These are phyloP conservation scores for Mrakia hoshinonis DNA, from an alignment of 768 basidiomycete species.

Conservation along the genomic window DNA sequence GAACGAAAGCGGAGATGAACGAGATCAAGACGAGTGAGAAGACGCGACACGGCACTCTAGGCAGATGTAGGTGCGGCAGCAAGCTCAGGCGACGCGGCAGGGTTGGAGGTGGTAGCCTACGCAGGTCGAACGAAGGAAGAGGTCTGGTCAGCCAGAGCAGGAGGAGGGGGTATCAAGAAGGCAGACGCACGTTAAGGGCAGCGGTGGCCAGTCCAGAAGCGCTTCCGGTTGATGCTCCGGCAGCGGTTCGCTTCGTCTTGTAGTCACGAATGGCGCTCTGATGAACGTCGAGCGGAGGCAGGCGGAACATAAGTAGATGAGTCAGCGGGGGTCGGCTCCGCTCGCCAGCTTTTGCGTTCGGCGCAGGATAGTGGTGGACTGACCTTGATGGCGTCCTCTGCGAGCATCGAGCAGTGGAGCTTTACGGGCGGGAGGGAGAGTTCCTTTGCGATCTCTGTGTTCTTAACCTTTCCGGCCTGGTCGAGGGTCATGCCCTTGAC, in stretches of 20 bases:
- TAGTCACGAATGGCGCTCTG: conserved; percentile 94
- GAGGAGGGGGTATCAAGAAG: background rate
- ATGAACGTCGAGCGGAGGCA: background rate
- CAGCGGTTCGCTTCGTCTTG: conserved; percentile 59
- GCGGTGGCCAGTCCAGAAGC: background rate
- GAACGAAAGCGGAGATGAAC: background rate
- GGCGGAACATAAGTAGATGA: background rate
- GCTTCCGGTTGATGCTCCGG: background rate
- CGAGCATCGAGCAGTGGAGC: conserved; percentile 60
- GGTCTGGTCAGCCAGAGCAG: background rate
- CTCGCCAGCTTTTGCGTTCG: background rate
- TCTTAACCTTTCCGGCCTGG: conserved; percentile 91
- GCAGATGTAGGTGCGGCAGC: background rate
- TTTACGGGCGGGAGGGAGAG: conserved; percentile 91
- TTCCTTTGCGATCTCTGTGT: conserved; percentile 98
- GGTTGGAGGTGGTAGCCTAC: background rate
- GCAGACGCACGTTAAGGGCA: background rate
- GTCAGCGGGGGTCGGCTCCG: background rate
- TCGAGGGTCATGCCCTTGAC: conserved; percentile 90
- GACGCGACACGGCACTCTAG: background rate
- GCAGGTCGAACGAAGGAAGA: background rate
- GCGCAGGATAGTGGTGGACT: background rate
- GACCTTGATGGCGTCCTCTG: conserved; percentile 85
- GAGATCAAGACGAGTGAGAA: background rate
- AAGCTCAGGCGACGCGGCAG: background rate